Conservation (phyloP, 495 filamentous ascomycete genomes). For the Neurospora discreta region DNA sequence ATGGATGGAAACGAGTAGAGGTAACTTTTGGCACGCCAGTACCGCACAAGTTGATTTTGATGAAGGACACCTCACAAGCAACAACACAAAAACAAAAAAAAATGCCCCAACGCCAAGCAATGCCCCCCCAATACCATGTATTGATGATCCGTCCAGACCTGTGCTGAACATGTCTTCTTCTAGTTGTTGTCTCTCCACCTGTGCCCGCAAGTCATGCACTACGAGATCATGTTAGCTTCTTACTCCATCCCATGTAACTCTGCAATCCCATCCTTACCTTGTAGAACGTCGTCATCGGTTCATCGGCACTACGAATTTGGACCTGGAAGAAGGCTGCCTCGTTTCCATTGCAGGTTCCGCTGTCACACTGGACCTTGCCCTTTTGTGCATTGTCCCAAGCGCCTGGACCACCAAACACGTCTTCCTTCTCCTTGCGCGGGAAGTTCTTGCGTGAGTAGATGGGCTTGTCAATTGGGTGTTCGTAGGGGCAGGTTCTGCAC, state of each 20-base stretch:
- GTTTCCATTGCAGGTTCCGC: constrained; percentile 59
- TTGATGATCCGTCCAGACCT: neutral
- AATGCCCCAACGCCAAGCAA: constrained; percentile 15
- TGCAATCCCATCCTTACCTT: constrained; percentile 45
- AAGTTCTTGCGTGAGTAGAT: constrained; percentile 68
- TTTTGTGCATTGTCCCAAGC: constrained; percentile 87
- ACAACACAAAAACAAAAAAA: constrained; percentile 3
- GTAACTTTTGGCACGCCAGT: neutral
- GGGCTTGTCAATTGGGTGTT: constrained; percentile 59
- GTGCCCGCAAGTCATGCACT: constrained; percentile 50
- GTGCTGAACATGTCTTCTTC: neutral
- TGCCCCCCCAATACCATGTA: constrained; percentile 12
- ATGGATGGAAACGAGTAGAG: neutral
- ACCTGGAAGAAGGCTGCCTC: constrained; percentile 91
- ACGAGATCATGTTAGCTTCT: constrained; percentile 11
- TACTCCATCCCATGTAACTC: neutral
- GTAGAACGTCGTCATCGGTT: constrained; percentile 95
- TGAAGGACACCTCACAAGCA: constrained; percentile 4
- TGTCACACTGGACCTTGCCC: constrained; percentile 62
- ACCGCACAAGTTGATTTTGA: neutral
- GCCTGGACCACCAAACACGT: constrained; percentile 78
- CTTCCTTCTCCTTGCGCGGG: constrained; percentile 75
- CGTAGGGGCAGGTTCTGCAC: constrained; percentile 89
- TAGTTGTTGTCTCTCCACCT: constrained; percentile 46
- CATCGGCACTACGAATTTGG: constrained; percentile 95